Evolutionary conservation across 2,329 filamentous ascomycete species (phyloP), one percentile per base, ranked within the genome.

Genomic region (Calonectria leucothoes): DNA sequence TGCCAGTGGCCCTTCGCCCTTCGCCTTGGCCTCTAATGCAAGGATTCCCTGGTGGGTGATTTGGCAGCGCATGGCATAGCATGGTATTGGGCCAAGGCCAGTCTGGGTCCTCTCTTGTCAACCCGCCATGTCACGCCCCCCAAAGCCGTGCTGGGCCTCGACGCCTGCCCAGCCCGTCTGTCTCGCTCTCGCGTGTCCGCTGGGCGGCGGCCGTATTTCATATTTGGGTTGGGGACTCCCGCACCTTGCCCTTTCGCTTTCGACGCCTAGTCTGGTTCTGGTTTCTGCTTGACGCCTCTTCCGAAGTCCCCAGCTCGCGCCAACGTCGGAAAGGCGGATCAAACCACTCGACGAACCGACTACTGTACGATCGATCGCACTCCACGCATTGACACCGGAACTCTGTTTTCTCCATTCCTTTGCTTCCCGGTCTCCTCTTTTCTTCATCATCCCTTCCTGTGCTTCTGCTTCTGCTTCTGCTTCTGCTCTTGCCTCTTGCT

Each of bases 1-100:
- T 55, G 52, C 69, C 39, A 51, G 64, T 52, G 69, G 69, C 52
- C 37, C 29, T 63, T 45, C 27, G 20, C 37, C 64, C 42, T 42
- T 65, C 51, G 67, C 59, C 66, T 64, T 70, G 66, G 45, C 74
- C 63, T 59, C 42, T 29, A 29, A 75, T 73, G 78, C 80, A 81
- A 76, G 81, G 80, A 75, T 80, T 80, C 78, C 79, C 81, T 79
- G 77, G 81, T 75, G 71, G 55, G 61, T 74, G 70, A 74, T 74
- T 74, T 70, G 73, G 70, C 66, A 64, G 61, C 35, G 45, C 66
- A 45, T 66, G 69, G 72, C 70, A 68, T 71, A 57, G 63, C 63
- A 35, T 35, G 31, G 25, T 29, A 57, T 61, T 61, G 55, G 55
- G 14, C 55, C 55, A 39, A 39, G 55, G 55, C 55, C 33, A 12